Evolutionary conservation across 2,329 filamentous ascomycete genomes (phyloP), one percentile per base, ranked within the genome.

Genomic region (Berkeleyomyces rouxiae): DNA sequence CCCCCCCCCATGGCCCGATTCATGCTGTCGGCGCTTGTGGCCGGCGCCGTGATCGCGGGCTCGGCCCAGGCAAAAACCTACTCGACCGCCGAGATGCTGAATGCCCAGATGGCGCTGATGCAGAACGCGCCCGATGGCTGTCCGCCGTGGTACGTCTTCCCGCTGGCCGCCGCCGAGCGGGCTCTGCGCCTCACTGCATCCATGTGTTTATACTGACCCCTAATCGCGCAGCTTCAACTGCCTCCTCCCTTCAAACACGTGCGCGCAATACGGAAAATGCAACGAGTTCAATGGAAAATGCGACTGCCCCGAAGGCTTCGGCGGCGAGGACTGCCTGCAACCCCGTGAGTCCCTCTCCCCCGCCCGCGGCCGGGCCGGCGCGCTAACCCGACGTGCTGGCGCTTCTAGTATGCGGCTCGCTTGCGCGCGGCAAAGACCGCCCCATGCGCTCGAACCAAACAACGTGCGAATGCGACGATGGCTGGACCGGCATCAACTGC

Each of bases 401-500:
- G 23, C 23, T 23, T 44, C 44, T 67, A 80, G 84, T 96, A 5
- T 99, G 93, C 71, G 93, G 92, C 63, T 93, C 91, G 44, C 79
- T 96, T 47, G 83, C 88, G 46, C 86, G 90, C 68, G 91, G 90
- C 67, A 80, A 81, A 67, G 84, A 97, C 69, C 82, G 93, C 68
- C 82, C 85, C 31, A 85, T 88, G 71, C 83, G 93, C 70, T 76
- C 83, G 61, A 84, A 82, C 66, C 40, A 47, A 23, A 79, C 84
- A 64, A 76, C 78, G 47, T 99, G 93, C 75, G 77, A 90, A 49
- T 99, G 93, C 73, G 87, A 91, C 70, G 88, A 95, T 44, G 93
- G 93, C 63, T 99, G 93, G 93, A 82, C 82, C 47, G 93, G 93
- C 66, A 92, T 99, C 75, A 99, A 99, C 77, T 99, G 93, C 82